Percentiles rank a stretch among this genome's conserved stretches.
phyloP scores from a whole-genome alignment of 1,139 yeast species.

The Williopsis jadinii region DNA sequence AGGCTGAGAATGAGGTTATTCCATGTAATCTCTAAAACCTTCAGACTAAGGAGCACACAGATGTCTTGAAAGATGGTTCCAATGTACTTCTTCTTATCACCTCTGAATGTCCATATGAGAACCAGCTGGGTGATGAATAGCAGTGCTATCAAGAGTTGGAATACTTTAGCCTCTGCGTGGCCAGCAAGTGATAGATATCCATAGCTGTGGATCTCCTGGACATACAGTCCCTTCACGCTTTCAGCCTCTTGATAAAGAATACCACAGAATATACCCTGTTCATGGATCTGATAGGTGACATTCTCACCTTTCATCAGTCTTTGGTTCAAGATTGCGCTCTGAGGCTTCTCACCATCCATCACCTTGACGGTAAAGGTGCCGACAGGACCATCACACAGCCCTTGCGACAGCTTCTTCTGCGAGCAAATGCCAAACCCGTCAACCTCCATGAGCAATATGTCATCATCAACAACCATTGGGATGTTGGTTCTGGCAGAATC shows the following conservation, averaged over 20 bases:
- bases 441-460: background rate
- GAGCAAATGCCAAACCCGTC: conserved; percentile 3
- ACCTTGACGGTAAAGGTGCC: conserved; percentile 1
- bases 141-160: background rate
- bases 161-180: background rate
- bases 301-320: background rate
- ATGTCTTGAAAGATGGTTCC: conserved; percentile 10
- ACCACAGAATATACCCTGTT: conserved; percentile 7
- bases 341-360: background rate
- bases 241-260: conserved; percentile 7
- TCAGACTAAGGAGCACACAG: conserved; percentile 1
- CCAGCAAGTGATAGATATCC: conserved; percentile 3
- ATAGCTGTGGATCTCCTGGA: conserved; percentile 5
- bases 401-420: conserved; percentile 1
- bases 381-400: conserved; percentile 1
- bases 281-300: background rate
- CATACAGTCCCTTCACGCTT: conserved; percentile 1
- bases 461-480: conserved; percentile 1
- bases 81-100: conserved; percentile 1
- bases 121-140: background rate
- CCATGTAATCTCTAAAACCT: background rate
- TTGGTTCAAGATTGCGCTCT: conserved; percentile 1
- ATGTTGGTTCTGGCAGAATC: conserved; percentile 1
- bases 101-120: background rate
- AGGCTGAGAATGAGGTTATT: background rate